Base-by-base conservation (phyloP, 768 basidiomycete species). In the Nevesoporus exiguus region DNA sequence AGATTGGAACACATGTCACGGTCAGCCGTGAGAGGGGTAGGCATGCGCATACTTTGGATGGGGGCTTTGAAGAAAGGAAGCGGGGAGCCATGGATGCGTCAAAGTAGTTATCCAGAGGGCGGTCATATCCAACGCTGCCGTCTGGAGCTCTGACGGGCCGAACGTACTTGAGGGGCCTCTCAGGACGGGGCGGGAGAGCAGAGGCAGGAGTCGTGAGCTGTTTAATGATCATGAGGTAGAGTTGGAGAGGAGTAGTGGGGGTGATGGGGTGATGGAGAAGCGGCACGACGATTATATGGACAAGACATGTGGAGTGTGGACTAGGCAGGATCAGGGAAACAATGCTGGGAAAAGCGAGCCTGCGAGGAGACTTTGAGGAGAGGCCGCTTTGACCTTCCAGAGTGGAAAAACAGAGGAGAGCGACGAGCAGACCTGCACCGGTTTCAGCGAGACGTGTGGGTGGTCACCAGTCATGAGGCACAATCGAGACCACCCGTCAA, bases 51-150 rank as follows among this genome's bases (percentile, higher is more conserved):
- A 68, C 69, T 7, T 47, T 60, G 8, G 39, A 5, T 24, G 68
- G 29, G 11, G 46, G 56, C 0, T 42, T 30, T 2, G 59, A 27
- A 8, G 66, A 57, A 21, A 60, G 47, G 17, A 65, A 56, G 37
- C 56, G 52, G 0, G 54, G 15, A 5, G 58, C 60, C 61, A 63
- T 57, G 47, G 64, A 45, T 3, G 52, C 1, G 39, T 70, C 66
- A 42, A 66, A 68, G 51, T 63, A 63, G 44, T 66, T 68, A 11
- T 64, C 62, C 0, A 58, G 59, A 7, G 64, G 61, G 17, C 30
- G 56, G 46, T 70, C 62, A 46, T 60, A 71, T 13, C 45, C 52
- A 21, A 64, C 29, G 33, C 13, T 52, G 24, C 63, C 63, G 27
- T 69, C 60, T 0, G 46, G 52, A 2, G 55, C 13, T 1, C 29